Conservation (phyloP, 345 rosid species). For the Punica granatum region DNA sequence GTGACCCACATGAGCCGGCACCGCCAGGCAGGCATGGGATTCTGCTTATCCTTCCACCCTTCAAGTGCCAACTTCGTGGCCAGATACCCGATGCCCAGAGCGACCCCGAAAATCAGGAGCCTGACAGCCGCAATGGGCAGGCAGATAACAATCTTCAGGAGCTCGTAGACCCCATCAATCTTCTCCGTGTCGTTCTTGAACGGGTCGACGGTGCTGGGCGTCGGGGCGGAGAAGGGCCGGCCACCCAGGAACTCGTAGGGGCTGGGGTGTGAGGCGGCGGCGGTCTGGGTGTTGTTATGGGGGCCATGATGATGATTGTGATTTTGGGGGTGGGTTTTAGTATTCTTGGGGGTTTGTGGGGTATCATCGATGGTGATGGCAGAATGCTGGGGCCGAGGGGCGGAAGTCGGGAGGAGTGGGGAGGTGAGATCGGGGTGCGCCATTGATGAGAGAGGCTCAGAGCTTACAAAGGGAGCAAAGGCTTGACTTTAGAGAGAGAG, state of each 20-base stretch:
- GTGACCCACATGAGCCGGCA: constrained; percentile 86
- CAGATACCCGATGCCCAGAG: constrained; percentile 53
- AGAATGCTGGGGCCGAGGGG: constrained; percentile 31
- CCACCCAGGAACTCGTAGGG: constrained; percentile 61
- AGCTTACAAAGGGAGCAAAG: constrained; percentile 2
- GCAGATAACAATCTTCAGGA: constrained; percentile 52
- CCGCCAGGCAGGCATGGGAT: constrained; percentile 90
- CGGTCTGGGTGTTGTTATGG: constrained; percentile 9
- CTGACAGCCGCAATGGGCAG: constrained; percentile 62
- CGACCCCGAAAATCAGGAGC: constrained; percentile 53
- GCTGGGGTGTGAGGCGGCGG: constrained; percentile 19
- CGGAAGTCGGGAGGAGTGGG: constrained; percentile 49
- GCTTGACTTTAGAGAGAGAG: constrained; percentile 1
- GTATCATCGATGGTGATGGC: constrained; percentile 35
- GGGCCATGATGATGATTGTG: constrained; percentile 6
- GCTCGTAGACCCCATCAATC: constrained; percentile 63
- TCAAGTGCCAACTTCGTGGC: constrained; percentile 68
- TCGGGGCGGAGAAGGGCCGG: constrained; percentile 37
- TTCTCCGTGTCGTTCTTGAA: constrained; percentile 54
- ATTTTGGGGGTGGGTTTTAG: constrained; percentile 12
- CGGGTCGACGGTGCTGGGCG: constrained; percentile 55
- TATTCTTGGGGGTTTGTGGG: constrained; percentile 1
- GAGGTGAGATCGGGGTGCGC: constrained; percentile 43
- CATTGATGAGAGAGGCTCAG: constrained; percentile 26
- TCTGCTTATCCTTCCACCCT: constrained; percentile 83